phyloP scores from a whole-genome alignment of 495 filamentous ascomycete species.

The Hypomontagnella submonticulosa region DNA sequence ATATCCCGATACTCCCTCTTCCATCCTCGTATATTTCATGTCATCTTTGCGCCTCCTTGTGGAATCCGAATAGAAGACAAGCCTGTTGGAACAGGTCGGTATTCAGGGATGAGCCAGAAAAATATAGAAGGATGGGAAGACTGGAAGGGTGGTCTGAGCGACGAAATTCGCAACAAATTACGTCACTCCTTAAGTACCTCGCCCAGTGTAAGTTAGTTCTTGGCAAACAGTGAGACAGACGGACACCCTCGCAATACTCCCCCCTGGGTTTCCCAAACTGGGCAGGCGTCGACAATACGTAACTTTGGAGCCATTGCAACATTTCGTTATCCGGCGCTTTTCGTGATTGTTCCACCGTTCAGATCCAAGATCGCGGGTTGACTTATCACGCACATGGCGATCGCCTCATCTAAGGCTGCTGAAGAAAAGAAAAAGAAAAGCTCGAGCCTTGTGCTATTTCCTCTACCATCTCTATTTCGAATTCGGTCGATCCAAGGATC shows the following conservation, averaged over 20 bases:
- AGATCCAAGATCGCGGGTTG: constrained; percentile 37
- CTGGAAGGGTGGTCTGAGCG: constrained; percentile 36
- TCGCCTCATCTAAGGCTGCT: constrained; percentile 21
- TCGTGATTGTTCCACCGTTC: constrained; percentile 16
- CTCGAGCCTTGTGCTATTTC: constrained; percentile 10
- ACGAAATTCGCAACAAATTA: constrained; percentile 46
- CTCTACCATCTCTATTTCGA: not conserved
- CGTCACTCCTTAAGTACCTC: constrained; percentile 49
- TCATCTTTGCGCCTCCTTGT: constrained; percentile 24
- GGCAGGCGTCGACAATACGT: constrained; percentile 19
- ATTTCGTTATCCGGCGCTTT: constrained; percentile 20
- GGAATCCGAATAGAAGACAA: constrained; percentile 21
- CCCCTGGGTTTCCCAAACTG: constrained; percentile 26
- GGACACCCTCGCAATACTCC: not conserved
- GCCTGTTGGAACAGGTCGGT: too few relatives aligned
- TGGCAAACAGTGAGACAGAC: constrained; percentile 36
- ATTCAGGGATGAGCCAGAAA: constrained; percentile 23
- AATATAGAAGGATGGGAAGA: constrained; percentile 31
- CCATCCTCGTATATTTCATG: not conserved
- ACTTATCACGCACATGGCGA: constrained; percentile 38
- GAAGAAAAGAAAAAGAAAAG: constrained; percentile 1
- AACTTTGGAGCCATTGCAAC: constrained; percentile 3
- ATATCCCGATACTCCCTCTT: constrained; percentile 9
- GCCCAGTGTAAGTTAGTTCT: constrained; percentile 35
- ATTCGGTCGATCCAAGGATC: constrained; percentile 8